A percentile compares a stretch with the other conserved stretches of the same genome.
Conservation (phyloP, 2,329 filamentous ascomycete genomes). For the Tolypocladium album region DNA sequence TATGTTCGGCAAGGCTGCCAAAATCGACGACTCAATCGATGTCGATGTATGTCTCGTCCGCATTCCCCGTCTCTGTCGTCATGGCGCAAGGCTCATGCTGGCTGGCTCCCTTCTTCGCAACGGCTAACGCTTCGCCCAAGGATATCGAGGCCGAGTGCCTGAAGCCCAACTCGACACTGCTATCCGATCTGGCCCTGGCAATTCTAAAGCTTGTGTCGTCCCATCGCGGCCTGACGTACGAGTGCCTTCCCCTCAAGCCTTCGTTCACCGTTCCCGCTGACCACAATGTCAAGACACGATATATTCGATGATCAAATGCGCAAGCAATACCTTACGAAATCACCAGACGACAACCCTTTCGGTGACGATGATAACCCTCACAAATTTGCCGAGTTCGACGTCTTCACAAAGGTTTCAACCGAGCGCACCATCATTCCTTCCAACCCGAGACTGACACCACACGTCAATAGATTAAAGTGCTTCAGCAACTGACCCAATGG, state of each 20-base stretch:
- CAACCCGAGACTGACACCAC: not conserved
- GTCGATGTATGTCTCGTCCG: conserved; percentile 57
- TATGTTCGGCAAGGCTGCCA: conserved; percentile 79
- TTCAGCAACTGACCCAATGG: conserved; percentile 87
- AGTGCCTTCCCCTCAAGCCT: conserved; percentile 9
- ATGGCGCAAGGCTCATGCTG: not conserved
- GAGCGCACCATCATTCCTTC: not conserved
- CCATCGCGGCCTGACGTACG: conserved; percentile 83
- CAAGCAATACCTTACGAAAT: conserved; percentile 77
- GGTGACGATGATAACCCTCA: conserved; percentile 62
- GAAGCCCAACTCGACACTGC: conserved; percentile 61
- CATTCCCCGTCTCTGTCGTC: not conserved
- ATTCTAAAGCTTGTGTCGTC: conserved; percentile 90
- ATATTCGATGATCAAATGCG: conserved; percentile 91
- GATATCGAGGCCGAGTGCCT: conserved; percentile 83
- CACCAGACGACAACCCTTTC: conserved; percentile 72
- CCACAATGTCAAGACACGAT: conserved; percentile 49
- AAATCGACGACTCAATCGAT: conserved; percentile 79
- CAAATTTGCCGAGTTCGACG: conserved; percentile 71
- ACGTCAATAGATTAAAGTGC: conserved; percentile 50
- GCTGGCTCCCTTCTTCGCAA: not conserved
- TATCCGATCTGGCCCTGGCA: conserved; percentile 74
- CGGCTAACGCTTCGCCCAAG: conserved; percentile 32
- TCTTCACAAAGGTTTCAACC: conserved; percentile 59
- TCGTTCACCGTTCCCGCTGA: conserved; percentile 5